Percentiles rank a stretch among this genome's conserved stretches.
Evolutionary conservation across 2,329 filamentous ascomycete species (phyloP).

Genomic region (Xylaria sp.): DNA sequence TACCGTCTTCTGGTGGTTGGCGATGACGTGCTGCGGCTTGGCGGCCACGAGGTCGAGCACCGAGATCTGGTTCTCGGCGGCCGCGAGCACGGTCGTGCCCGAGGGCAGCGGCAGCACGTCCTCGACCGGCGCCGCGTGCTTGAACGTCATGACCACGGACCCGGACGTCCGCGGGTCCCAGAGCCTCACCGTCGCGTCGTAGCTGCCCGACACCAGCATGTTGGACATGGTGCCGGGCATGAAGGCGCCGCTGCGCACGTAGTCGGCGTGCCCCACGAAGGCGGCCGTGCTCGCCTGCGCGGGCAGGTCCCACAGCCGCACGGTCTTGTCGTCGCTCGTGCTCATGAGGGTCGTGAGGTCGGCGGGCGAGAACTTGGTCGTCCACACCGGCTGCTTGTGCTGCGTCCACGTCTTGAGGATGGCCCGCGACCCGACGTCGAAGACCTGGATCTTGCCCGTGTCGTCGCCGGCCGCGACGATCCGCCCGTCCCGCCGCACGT

Average conservation of each 20-base stretch:
- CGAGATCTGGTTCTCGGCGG: slow-evolving; percentile 83
- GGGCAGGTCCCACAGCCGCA: slow-evolving; percentile 91
- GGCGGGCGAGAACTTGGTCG: slow-evolving; percentile 87
- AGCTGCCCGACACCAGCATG: slow-evolving; percentile 86
- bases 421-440: slow-evolving; percentile 83
- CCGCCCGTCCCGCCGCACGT: slow-evolving; percentile 84
- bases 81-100: slow-evolving; percentile 82
- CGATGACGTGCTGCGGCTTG: slow-evolving; percentile 81
- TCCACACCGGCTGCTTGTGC: slow-evolving; percentile 93
- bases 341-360: slow-evolving; percentile 86
- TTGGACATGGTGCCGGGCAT: slow-evolving; percentile 75
- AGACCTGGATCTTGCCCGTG: slow-evolving; percentile 89
- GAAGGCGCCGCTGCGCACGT: slow-evolving; percentile 85
- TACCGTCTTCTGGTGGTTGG: slow-evolving; percentile 97
- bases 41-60: slow-evolving; percentile 92
- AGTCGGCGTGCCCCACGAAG: slow-evolving; percentile 87
- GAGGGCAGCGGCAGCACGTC: slow-evolving; percentile 84
- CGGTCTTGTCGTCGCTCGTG: slow-evolving; percentile 88
- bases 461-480: slow-evolving; percentile 92
- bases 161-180: slow-evolving; percentile 85
- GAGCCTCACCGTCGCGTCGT: slow-evolving; percentile 88
- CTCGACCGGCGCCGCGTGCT: slow-evolving; percentile 88
- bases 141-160: slow-evolving; percentile 83
- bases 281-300: slow-evolving; percentile 74
- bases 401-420: slow-evolving; percentile 95